Conservation (phyloP, 345 rosid species). For the Trapa incisa region DNA sequence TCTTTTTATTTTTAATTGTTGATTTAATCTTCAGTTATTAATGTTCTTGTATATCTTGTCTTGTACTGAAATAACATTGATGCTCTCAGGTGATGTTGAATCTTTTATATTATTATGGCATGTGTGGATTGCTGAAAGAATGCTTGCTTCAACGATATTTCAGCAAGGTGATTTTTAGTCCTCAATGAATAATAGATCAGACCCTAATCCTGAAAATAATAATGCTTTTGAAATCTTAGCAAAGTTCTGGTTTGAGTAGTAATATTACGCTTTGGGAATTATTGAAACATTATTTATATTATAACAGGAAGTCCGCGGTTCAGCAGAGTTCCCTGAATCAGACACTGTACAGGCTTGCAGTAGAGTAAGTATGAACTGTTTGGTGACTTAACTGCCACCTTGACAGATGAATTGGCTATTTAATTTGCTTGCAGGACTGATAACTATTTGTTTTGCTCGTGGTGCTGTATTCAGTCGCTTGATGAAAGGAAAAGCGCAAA, state of each 20-base stretch:
- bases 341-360: slow-evolving; percentile 88
- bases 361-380: slow-evolving; percentile 30
- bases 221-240: too few species aligned
- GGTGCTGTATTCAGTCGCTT: slow-evolving; percentile 37
- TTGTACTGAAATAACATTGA: slow-evolving; percentile 16
- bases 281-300: slow-evolving; percentile 9
- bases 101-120: slow-evolving; percentile 76
- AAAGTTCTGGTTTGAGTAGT: neutral
- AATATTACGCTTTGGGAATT: neutral
- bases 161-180: slow-evolving; percentile 57
- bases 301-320: slow-evolving; percentile 68
- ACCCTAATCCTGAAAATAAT: too few species aligned
- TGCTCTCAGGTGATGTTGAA: slow-evolving; percentile 37
- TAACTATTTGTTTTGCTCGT: neutral
- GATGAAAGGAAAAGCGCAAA: slow-evolving; percentile 68
- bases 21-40: neutral
- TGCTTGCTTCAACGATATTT: slow-evolving; percentile 76
- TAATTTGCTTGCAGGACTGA: neutral
- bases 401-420: slow-evolving; percentile 27
- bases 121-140: slow-evolving; percentile 76
- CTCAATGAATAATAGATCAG: neutral
- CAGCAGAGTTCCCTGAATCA: slow-evolving; percentile 68
- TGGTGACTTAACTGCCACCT: neutral
- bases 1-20: neutral
- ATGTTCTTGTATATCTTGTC: neutral